Conservation (phyloP, 352 stramenopile genomes). For the Pythium chondricola region DNA sequence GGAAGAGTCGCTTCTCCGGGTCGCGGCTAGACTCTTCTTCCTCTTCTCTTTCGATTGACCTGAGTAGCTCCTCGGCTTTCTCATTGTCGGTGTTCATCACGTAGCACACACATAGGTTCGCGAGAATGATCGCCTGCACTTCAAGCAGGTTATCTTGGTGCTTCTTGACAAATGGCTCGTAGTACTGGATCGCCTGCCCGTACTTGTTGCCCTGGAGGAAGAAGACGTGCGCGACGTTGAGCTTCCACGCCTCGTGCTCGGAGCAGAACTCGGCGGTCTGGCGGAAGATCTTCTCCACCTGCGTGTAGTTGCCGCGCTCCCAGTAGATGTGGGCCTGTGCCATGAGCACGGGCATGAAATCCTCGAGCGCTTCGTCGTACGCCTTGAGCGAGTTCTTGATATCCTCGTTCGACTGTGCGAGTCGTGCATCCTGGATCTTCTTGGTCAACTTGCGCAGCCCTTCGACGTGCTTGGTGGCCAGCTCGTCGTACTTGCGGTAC, state of each 20-base stretch:
- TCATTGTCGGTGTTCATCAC: constrained; percentile 98
- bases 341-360: constrained; percentile 96
- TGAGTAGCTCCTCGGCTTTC: constrained; percentile 93
- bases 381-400: constrained; percentile 90
- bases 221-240: constrained; percentile 95
- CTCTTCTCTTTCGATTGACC: constrained; percentile 94
- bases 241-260: constrained; percentile 93
- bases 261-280: constrained; percentile 94
- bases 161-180: constrained; percentile 94
- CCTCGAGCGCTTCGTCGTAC: constrained; percentile 92
- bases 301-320: constrained; percentile 94
- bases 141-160: constrained; percentile 89
- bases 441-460: constrained; percentile 92
- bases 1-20: constrained; percentile 87
- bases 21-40: constrained; percentile 84
- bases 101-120: constrained; percentile 96
- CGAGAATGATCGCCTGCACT: constrained; percentile 94
- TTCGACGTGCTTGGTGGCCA: constrained; percentile 92
- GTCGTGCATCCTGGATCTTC: constrained; percentile 90
- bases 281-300: constrained; percentile 94
- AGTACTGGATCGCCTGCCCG: constrained; percentile 90
- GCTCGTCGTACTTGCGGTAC: constrained; percentile 90
- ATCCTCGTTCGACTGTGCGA: constrained; percentile 88
- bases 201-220: constrained; percentile 93
- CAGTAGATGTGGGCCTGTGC: constrained; percentile 95